These are phyloP conservation scores for Zopfia rhizophila DNA, from an alignment of 2,329 filamentous ascomycete species.

Conservation along the genomic window DNA sequence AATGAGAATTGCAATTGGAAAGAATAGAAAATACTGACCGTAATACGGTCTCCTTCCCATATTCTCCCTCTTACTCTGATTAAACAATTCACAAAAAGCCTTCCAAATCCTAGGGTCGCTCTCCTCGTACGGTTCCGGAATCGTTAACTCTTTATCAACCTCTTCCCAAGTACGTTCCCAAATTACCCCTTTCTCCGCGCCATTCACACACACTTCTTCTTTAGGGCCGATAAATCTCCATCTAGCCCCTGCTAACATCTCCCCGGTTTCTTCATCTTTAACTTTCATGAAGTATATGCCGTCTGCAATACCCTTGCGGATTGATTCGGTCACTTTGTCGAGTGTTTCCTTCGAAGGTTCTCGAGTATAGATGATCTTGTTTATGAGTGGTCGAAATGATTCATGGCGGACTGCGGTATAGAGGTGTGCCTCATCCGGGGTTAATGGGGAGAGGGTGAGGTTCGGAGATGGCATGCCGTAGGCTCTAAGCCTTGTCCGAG, in stretches of 20 bases:
- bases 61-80: slow-evolving; percentile 35
- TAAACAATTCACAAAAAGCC: slow-evolving; percentile 33
- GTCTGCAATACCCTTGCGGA: slow-evolving; percentile 34
- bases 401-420: slow-evolving; percentile 46
- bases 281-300: slow-evolving; percentile 43
- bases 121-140: slow-evolving; percentile 41
- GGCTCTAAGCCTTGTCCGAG: too few relatives aligned
- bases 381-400: slow-evolving; percentile 42
- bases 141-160: slow-evolving; percentile 33
- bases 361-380: slow-evolving; percentile 46
- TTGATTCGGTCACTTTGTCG: slow-evolving; percentile 30
- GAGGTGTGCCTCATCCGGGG: slow-evolving; percentile 36
- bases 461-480: slow-evolving; percentile 20
- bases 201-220: slow-evolving; percentile 10
- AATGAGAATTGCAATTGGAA: not conserved
- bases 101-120: slow-evolving; percentile 35
- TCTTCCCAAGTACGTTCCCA: slow-evolving; percentile 37
- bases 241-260: slow-evolving; percentile 42
- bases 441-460: slow-evolving; percentile 39
- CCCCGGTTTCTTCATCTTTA: slow-evolving; percentile 34
- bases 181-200: not conserved
- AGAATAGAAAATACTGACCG: slow-evolving; percentile 4
- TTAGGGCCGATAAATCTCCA: slow-evolving; percentile 39
- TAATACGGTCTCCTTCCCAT: slow-evolving; percentile 37
- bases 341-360: slow-evolving; percentile 40